These are phyloP conservation scores for Lodderomyces orthopsilosis DNA, from an alignment of 1,139 yeast genomes.

Conservation along the genomic window DNA sequence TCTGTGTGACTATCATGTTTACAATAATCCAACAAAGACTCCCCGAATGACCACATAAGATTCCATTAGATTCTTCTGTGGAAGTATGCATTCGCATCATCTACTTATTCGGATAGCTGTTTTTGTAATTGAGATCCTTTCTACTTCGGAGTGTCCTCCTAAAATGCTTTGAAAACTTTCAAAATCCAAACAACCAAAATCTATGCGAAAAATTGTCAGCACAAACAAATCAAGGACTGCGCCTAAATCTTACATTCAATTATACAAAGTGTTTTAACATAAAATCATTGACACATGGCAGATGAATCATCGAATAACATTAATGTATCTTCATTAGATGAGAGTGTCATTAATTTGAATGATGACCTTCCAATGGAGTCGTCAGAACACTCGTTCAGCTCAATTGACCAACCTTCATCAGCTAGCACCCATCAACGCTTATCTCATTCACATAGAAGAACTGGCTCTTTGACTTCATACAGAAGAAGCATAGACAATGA, in stretches of 20 bases:
- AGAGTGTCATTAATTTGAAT: constrained; percentile 30
- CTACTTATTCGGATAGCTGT: no score
- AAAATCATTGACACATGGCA: constrained; percentile 8
- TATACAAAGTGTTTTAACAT: neutral
- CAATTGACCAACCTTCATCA: constrained; percentile 1
- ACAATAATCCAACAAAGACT: no score
- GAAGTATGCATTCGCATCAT: no score
- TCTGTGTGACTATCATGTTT: no score
- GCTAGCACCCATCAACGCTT: neutral
- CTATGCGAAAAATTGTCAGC: neutral
- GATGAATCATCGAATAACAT: constrained; percentile 16
- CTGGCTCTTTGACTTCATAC: constrained; percentile 25
- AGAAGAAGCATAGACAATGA: constrained; percentile 36
- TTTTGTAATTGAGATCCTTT: no score
- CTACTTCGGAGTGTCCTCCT: no score
- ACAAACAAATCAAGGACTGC: neutral
- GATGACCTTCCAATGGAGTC: constrained; percentile 35
- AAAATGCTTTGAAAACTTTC: neutral
- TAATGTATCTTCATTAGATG: constrained; percentile 28
- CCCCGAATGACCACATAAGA: no score
- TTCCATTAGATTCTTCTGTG: no score
- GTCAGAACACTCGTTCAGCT: constrained; percentile 20
- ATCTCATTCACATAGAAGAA: constrained; percentile 14
- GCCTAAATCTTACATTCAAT: neutral
- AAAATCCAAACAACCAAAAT: neutral